Percentiles rank a stretch among this genome's conserved stretches.
Conservation (phyloP, 2,329 filamentous ascomycete genomes). For the Claviceps sorghi region DNA sequence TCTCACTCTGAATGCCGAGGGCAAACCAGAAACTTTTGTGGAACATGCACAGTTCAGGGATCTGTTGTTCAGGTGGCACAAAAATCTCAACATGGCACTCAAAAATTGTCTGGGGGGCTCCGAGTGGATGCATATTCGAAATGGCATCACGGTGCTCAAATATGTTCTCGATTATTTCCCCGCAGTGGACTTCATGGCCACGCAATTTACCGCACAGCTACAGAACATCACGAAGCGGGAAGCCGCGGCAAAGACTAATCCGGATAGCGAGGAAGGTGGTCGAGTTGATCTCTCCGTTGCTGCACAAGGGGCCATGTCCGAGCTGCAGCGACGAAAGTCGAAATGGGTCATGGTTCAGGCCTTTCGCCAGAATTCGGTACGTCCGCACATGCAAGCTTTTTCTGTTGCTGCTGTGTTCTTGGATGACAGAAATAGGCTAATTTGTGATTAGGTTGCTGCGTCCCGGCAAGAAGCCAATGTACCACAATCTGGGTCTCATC, state of each 20-base stretch:
- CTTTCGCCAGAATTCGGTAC: slow-evolving; percentile 51
- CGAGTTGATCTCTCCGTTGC: slow-evolving; percentile 63
- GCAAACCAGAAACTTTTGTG: slow-evolving; percentile 56
- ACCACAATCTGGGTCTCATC: slow-evolving; percentile 19
- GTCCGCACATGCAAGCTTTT: slow-evolving; percentile 9
- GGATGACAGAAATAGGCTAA: not conserved
- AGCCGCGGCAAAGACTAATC: slow-evolving; percentile 30
- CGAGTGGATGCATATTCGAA: slow-evolving; percentile 97
- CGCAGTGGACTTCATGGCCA: slow-evolving; percentile 76
- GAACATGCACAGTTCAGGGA: slow-evolving; percentile 79
- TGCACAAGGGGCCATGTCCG: slow-evolving; percentile 55
- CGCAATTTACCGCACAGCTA: slow-evolving; percentile 47
- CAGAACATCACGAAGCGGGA: slow-evolving; percentile 52
- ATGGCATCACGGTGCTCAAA: slow-evolving; percentile 82
- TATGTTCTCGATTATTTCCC: slow-evolving; percentile 71
- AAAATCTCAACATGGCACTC: slow-evolving; percentile 62
- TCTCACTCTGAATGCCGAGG: slow-evolving; percentile 49
- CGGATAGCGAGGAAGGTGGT: slow-evolving; percentile 38
- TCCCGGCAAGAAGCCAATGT: slow-evolving; percentile 17
- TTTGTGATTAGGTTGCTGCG: slow-evolving; percentile 13
- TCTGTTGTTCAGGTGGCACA: slow-evolving; percentile 81
- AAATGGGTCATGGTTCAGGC: slow-evolving; percentile 63
- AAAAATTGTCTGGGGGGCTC: slow-evolving; percentile 66
- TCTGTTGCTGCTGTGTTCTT: not conserved
- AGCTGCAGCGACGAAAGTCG: slow-evolving; percentile 50